Percentiles rank a stretch among this genome's conserved stretches.
phyloP scores from a whole-genome alignment of 164 flowering plant species.

The Vitis amurensis region DNA sequence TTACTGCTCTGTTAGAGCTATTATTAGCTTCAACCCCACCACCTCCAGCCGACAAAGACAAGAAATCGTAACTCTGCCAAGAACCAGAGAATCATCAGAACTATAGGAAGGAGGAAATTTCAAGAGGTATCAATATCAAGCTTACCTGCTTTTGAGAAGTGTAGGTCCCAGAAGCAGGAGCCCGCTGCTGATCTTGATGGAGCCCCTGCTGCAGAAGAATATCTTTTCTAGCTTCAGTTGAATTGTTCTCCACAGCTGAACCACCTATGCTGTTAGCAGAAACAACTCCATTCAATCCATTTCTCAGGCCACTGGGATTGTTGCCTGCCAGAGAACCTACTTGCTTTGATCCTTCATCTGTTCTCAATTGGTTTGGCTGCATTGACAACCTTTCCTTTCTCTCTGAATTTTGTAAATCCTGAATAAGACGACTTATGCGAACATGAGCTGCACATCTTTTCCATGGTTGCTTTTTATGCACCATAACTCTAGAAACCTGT shows the following conservation, averaged over 20 bases:
- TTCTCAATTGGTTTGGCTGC: slow-evolving; percentile 16
- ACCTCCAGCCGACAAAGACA: slow-evolving; percentile 47
- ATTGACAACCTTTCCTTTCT: slow-evolving; percentile 13
- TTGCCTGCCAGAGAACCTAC: slow-evolving; percentile 7
- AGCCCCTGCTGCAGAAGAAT: slow-evolving; percentile 25
- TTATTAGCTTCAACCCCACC: slow-evolving; percentile 22
- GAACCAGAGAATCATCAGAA: slow-evolving; percentile 14
- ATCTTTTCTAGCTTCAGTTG: slow-evolving; percentile 26
- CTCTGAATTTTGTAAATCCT: slow-evolving; percentile 30
- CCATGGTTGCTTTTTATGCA: slow-evolving; percentile 26
- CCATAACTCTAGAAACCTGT: slow-evolving; percentile 32
- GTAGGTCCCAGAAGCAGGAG: slow-evolving; percentile 15
- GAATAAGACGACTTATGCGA: slow-evolving; percentile 53
- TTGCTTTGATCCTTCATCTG: slow-evolving; percentile 27
- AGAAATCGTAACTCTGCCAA: slow-evolving; percentile 52
- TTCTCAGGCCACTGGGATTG: slow-evolving; percentile 5
- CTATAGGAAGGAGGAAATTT: not conserved
- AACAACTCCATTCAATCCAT: slow-evolving; percentile 12
- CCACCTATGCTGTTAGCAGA: not conserved
- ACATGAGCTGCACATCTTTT: slow-evolving; percentile 65
- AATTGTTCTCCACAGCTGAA: slow-evolving; percentile 19
- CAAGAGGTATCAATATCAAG: not conserved
- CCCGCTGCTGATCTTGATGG: slow-evolving; percentile 24
- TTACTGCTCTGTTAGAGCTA: slow-evolving; percentile 11
- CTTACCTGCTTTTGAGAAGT: slow-evolving; percentile 46